phyloP scores from a whole-genome alignment of 306 rosid species.

The Potentilla sterilis region DNA sequence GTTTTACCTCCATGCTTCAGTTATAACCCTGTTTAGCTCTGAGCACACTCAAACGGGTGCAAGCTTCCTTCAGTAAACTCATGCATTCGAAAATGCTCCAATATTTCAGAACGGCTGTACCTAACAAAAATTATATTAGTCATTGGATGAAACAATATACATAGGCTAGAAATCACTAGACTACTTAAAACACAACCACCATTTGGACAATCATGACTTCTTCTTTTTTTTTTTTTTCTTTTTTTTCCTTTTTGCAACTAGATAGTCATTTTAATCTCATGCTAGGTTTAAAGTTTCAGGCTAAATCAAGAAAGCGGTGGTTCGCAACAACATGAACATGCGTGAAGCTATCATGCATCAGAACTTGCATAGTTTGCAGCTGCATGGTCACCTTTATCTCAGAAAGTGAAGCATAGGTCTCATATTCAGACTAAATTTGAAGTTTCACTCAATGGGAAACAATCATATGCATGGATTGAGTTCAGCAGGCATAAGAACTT shows the following conservation, averaged over 20 bases:
- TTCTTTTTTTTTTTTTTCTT: neutral
- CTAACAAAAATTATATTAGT: slow-evolving; percentile 17
- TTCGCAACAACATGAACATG: neutral
- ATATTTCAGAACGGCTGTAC: slow-evolving; percentile 75
- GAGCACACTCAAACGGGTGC: slow-evolving; percentile 97
- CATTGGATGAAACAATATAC: neutral
- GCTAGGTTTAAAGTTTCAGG: neutral
- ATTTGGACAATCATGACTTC: neutral
- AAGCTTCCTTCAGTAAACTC: slow-evolving; percentile 86
- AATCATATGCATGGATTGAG: neutral
- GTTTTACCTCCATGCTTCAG: slow-evolving; percentile 13
- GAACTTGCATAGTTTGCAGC: neutral
- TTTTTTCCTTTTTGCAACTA: no score
- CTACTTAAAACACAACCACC: neutral
- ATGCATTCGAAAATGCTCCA: slow-evolving; percentile 81
- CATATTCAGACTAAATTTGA: neutral
- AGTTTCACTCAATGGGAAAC: slow-evolving; percentile 1
- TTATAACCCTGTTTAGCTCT: slow-evolving; percentile 55
- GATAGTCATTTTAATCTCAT: neutral
- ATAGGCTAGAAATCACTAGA: neutral
- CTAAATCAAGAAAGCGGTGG: neutral
- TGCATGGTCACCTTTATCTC: neutral
- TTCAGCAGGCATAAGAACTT: neutral
- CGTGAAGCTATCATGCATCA: slow-evolving; percentile 1
- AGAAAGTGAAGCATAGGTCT: neutral